Conservation (phyloP, 75 land plant species). For the Selaginella moellendorffii region DNA sequence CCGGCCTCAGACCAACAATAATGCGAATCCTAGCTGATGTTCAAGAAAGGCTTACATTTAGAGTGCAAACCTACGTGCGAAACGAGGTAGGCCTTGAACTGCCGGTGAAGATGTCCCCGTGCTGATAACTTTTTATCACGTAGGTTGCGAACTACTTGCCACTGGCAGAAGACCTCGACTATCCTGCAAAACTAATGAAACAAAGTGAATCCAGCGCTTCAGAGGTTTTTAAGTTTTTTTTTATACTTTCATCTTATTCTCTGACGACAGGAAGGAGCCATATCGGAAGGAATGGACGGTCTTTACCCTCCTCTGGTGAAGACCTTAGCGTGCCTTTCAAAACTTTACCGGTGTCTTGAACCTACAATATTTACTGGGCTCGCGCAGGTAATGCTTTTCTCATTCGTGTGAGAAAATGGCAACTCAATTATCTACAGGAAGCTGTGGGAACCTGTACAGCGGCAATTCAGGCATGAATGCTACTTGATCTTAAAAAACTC, state of each 20-base stretch:
- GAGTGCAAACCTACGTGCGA: conserved; percentile 83
- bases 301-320: conserved; percentile 86
- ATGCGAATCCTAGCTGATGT: conserved; percentile 81
- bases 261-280: not conserved
- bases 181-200: conserved; percentile 76
- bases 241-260: not conserved
- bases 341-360: conserved; percentile 81
- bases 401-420: not conserved
- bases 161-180: conserved; percentile 68
- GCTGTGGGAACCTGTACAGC: not conserved
- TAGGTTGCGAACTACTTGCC: conserved; percentile 91
- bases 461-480: not conserved
- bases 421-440: not conserved
- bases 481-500: not conserved
- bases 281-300: conserved; percentile 28
- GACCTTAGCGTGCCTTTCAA: conserved; percentile 71
- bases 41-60: conserved; percentile 85
- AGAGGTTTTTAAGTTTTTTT: not conserved
- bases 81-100: too few species aligned
- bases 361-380: conserved; percentile 84
- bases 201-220: conserved; percentile 22
- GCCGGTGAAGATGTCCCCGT: too few species aligned
- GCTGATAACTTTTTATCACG: too few species aligned
- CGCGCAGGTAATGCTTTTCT: conserved; percentile 50
- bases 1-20: conserved; percentile 79